Evolutionary conservation across 2,329 filamentous ascomycete species (phyloP).

Genomic region (Verticillium klebahnii): DNA sequence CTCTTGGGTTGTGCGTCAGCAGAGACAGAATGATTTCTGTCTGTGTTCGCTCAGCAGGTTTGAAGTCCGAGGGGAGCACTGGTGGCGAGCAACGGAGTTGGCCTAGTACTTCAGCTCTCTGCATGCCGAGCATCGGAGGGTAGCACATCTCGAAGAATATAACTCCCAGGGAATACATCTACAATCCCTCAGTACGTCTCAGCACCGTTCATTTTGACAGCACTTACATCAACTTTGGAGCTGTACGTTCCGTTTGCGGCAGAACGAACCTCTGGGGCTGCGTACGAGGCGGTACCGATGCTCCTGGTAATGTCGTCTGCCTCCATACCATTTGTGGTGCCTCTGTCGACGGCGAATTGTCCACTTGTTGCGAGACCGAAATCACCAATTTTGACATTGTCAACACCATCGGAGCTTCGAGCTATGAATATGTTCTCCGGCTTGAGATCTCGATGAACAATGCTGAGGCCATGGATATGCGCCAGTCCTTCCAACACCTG

Average conservation of each 20-base stretch:
- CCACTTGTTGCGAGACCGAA: constrained; percentile 92
- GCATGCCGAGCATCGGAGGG: constrained; percentile 56
- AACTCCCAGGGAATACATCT: constrained; percentile 95
- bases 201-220: background rate
- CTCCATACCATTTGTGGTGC: constrained; percentile 34
- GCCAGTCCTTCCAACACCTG: constrained; percentile 86
- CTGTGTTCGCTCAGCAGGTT: constrained; percentile 65
- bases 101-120: constrained; percentile 60
- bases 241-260: constrained; percentile 74
- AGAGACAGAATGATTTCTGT: constrained; percentile 74
- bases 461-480: constrained; percentile 85
- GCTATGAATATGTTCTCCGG: constrained; percentile 95
- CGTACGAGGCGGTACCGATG: constrained; percentile 80
- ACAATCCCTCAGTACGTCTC: constrained; percentile 9
- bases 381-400: constrained; percentile 93
- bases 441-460: constrained; percentile 94
- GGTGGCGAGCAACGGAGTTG: constrained; percentile 64
- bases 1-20: constrained; percentile 75
- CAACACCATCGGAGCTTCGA: constrained; percentile 62
- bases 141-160: constrained; percentile 99
- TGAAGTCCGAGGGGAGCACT: constrained; percentile 68
- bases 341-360: constrained; percentile 63
- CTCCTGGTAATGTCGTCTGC: constrained; percentile 64
- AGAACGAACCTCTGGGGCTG: constrained; percentile 85
- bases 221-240: constrained; percentile 80